phyloP scores from a whole-genome alignment of 2,329 filamentous ascomycete species.

The Fusarium brachygibbosum region DNA sequence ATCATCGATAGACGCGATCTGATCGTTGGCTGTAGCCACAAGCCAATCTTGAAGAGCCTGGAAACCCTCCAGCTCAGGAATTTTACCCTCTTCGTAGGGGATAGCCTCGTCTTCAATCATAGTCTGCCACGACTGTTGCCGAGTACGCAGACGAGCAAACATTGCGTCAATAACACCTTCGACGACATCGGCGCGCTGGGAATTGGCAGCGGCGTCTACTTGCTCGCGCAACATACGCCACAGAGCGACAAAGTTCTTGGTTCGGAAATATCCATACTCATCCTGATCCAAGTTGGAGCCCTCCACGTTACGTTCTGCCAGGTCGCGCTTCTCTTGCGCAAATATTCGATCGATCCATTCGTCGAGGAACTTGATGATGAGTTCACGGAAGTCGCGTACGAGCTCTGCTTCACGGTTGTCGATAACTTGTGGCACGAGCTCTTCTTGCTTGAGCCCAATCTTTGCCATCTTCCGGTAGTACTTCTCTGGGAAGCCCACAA shows the following conservation, averaged over 20 bases:
- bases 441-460: slow-evolving; percentile 81
- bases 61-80: slow-evolving; percentile 72
- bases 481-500: slow-evolving; percentile 94
- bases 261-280: slow-evolving; percentile 91
- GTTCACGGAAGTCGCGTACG: slow-evolving; percentile 91
- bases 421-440: slow-evolving; percentile 87
- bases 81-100: slow-evolving; percentile 74
- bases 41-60: slow-evolving; percentile 95
- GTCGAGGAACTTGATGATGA: slow-evolving; percentile 95
- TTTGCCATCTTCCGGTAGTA: slow-evolving; percentile 98
- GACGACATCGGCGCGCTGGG: slow-evolving; percentile 87
- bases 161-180: slow-evolving; percentile 97
- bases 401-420: slow-evolving; percentile 92
- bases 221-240: slow-evolving; percentile 99
- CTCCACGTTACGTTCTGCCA: slow-evolving; percentile 81
- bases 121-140: slow-evolving; percentile 88
- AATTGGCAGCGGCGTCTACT: slow-evolving; percentile 85
- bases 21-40: slow-evolving; percentile 95
- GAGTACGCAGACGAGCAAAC: slow-evolving; percentile 85
- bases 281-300: slow-evolving; percentile 84
- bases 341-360: slow-evolving; percentile 98
- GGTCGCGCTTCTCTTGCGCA: slow-evolving; percentile 82
- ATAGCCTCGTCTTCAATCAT: slow-evolving; percentile 88
- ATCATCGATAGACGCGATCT: slow-evolving; percentile 98
- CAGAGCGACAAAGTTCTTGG: slow-evolving; percentile 91